A percentile compares a stretch with the other conserved stretches of the same genome.
Conservation (phyloP, 495 filamentous ascomycete species). For the Penicillium antarcticum region DNA sequence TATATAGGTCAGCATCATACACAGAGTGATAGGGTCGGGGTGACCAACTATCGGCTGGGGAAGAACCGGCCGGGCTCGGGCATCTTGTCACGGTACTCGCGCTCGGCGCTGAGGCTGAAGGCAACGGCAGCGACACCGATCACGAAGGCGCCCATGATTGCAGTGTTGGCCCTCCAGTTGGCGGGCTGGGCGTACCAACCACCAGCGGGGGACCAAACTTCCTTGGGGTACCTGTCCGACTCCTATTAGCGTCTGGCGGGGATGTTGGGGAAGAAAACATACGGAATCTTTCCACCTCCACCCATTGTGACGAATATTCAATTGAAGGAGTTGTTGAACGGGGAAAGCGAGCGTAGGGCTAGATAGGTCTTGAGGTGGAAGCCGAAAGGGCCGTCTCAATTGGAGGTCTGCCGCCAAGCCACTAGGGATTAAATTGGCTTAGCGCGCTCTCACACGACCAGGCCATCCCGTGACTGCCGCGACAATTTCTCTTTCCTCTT, state of each 20-base stretch:
- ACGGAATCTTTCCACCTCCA: conserved; percentile 86
- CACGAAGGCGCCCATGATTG: conserved; percentile 70
- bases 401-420: conserved; percentile 34
- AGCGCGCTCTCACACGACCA: conserved; percentile 37
- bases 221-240: conserved; percentile 81
- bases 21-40: conserved; percentile 1
- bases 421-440: conserved; percentile 21
- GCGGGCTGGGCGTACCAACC: conserved; percentile 93
- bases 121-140: conserved; percentile 68
- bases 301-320: conserved; percentile 42
- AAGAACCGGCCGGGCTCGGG: conserved; percentile 86
- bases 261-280: conserved; percentile 30
- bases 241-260: conserved; percentile 19
- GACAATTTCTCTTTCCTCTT: conserved; percentile 44
- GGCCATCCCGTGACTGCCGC: conserved; percentile 42
- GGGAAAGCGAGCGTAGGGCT: conserved; percentile 23
- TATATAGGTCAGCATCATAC: conserved; percentile 16
- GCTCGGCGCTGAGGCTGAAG: conserved; percentile 80
- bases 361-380: conserved; percentile 24
- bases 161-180: conserved; percentile 95
- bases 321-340: conserved; percentile 22
- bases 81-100: conserved; percentile 76
- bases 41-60: conserved; percentile 89
- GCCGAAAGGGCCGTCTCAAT: conserved; percentile 34
- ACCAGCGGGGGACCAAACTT: conserved; percentile 97